Evolutionary conservation across 192 early-diverging fungal genomes (phyloP).

Genomic region (Bifiguratus adelaidae): DNA sequence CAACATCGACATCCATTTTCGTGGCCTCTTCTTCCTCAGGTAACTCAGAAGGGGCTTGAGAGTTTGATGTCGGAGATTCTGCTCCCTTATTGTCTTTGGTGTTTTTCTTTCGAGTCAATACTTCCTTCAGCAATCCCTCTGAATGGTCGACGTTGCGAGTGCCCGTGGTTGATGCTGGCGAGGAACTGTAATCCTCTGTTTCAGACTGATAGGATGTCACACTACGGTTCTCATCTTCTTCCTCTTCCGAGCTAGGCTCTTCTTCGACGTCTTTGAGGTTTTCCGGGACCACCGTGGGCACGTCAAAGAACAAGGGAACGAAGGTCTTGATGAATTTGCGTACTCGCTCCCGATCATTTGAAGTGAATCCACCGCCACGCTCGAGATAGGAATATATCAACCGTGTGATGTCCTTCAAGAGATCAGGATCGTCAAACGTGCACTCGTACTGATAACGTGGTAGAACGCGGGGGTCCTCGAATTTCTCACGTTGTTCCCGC

Average conservation of each 20-base stretch:
- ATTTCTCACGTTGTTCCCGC: slow-evolving; percentile 60
- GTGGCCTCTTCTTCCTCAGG: slow-evolving; percentile 4
- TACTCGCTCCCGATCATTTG: slow-evolving; percentile 59
- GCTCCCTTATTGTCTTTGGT: not conserved
- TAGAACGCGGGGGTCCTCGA: slow-evolving; percentile 16
- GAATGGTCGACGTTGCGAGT: slow-evolving; percentile 13
- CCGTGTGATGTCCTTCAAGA: slow-evolving; percentile 68
- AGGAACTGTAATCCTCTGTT: slow-evolving; percentile 7
- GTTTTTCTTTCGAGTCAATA: not conserved
- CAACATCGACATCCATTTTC: not conserved
- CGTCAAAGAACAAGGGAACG: slow-evolving; percentile 55
- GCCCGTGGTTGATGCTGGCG: not conserved
- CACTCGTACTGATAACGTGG: slow-evolving; percentile 72
- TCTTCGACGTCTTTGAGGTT: slow-evolving; percentile 28
- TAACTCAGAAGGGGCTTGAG: not conserved
- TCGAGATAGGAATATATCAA: slow-evolving; percentile 62
- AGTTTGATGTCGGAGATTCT: slow-evolving; percentile 4
- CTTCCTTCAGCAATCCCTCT: slow-evolving; percentile 4
- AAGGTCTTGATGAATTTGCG: slow-evolving; percentile 61
- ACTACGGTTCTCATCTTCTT: slow-evolving; percentile 26
- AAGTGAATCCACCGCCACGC: slow-evolving; percentile 29
- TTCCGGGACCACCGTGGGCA: slow-evolving; percentile 28
- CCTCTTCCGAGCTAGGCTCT: slow-evolving; percentile 38
- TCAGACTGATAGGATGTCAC: slow-evolving; percentile 22
- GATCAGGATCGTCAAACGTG: slow-evolving; percentile 50